phyloP scores from a whole-genome alignment of 2,329 filamentous ascomycete species.

The Colletotrichum sp. region DNA sequence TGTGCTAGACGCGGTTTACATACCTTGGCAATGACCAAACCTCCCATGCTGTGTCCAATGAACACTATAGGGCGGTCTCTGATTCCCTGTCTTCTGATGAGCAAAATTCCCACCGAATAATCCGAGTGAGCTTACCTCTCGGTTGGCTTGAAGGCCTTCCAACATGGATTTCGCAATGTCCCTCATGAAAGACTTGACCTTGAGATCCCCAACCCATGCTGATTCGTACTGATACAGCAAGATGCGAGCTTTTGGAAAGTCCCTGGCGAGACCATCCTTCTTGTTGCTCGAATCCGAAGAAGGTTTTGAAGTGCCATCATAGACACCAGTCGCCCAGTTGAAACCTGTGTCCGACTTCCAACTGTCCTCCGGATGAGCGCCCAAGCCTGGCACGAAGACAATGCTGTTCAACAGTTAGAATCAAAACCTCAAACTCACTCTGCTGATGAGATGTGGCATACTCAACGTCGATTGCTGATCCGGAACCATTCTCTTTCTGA shows the following conservation, averaged over 20 bases:
- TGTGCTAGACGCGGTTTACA: constrained; percentile 13
- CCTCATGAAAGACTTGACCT: constrained; percentile 44
- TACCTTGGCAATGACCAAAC: constrained; percentile 47
- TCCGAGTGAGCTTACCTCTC: constrained; percentile 32
- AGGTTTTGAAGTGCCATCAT: constrained; percentile 38
- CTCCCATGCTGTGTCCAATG: constrained; percentile 50
- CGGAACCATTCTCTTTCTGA: constrained; percentile 24
- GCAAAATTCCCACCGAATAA: background rate
- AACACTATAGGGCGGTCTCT: constrained; percentile 42
- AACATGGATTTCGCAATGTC: constrained; percentile 43
- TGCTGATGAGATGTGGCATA: constrained; percentile 21
- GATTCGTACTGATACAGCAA: constrained; percentile 48
- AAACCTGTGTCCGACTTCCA: constrained; percentile 43
- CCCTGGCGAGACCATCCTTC: constrained; percentile 37
- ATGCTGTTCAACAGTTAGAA: constrained; percentile 33
- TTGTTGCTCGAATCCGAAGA: constrained; percentile 37
- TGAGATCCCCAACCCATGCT: constrained; percentile 42
- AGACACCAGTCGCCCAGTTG: constrained; percentile 41
- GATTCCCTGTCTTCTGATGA: background rate
- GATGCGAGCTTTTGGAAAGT: constrained; percentile 44
- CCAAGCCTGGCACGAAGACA: constrained; percentile 45
- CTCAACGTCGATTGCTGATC: constrained; percentile 39
- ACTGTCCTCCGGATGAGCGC: constrained; percentile 42
- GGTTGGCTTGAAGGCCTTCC: constrained; percentile 34
- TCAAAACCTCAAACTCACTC: background rate